These are phyloP conservation scores for Zymoseptoria passerinii DNA, from an alignment of 2,329 filamentous ascomycete genomes.

Conservation along the genomic window DNA sequence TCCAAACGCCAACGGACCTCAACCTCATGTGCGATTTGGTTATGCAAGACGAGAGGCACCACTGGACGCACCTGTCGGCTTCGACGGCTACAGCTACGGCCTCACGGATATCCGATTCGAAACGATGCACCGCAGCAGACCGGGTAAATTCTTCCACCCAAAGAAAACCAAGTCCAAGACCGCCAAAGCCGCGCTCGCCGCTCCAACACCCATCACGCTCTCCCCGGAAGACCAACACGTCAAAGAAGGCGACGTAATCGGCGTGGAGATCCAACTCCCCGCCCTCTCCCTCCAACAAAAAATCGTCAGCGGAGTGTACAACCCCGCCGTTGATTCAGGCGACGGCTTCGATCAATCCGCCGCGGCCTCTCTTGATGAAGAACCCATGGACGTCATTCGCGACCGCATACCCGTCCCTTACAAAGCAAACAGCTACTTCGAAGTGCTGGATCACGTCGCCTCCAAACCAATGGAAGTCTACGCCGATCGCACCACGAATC, in stretches of 20 bases:
- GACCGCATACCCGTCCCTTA: constrained; percentile 92
- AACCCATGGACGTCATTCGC: constrained; percentile 72
- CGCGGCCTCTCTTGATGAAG: constrained; percentile 32
- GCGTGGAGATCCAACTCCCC: constrained; percentile 83
- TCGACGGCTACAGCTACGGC: constrained; percentile 88
- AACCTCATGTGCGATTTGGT: constrained; percentile 65
- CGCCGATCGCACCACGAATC: constrained; percentile 39
- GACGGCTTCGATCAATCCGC: constrained; percentile 42
- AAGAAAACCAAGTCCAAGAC: constrained; percentile 32
- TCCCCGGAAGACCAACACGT: constrained; percentile 57
- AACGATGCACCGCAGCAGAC: constrained; percentile 85
- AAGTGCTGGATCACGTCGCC: constrained; percentile 80
- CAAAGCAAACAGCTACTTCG: constrained; percentile 89
- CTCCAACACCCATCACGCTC: constrained; percentile 30
- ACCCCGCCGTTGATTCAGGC: constrained; percentile 67
- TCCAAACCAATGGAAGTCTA: constrained; percentile 76
- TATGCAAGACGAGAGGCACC: constrained; percentile 76
- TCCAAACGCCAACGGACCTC: constrained; percentile 37
- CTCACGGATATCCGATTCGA: constrained; percentile 84
- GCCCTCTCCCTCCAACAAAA: constrained; percentile 79
- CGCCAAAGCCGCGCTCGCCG: constrained; percentile 43
- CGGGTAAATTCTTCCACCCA: constrained; percentile 66
- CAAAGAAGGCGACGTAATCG: constrained; percentile 85
- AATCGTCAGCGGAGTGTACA: constrained; percentile 78
- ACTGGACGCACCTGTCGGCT: constrained; percentile 74